Base-by-base conservation (phyloP, 208 protist genomes). In the Phytomonas francai region DNA sequence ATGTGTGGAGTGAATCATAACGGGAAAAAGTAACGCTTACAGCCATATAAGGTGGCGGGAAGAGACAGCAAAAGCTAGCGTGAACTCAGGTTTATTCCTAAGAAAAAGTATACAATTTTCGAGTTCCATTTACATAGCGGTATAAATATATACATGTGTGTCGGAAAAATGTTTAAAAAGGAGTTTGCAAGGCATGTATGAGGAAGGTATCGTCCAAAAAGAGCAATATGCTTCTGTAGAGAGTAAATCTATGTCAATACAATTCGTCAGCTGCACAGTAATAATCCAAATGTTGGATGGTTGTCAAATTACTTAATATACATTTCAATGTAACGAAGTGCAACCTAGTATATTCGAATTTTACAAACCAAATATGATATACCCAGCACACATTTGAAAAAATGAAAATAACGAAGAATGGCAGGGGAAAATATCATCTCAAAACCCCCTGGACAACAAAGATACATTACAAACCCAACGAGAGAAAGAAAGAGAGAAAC, bases 201-300 rank as follows among this genome's bases (percentile, higher is more conserved):
- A 65, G 54, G 9, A 42, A 42, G 16, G 1, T 31, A 31, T 70
- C 30, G 2, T 71, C 33, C 33, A 22, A 33, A 19, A 42, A 56
- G n/a, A 33, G 22, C 65, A 7, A 3, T 76, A 59, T 36, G 32
- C 69, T 68, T 58, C 33, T 59, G 45, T 51, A 9, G 49, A 61
- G 36, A 58, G 45, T 58, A 34, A n/a, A 29, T 22, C 14, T 22
- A 70, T 68, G 31, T 67, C 14, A 69, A 61, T 61, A 22, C 14
- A 14, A 58, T 39, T 63, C 12, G 22, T 65, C 32, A 70, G 65
- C 62, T 34, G 14, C n/a, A 39, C 32, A 28, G 2, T 19, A 70
- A 25, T 51, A 63, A 63, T 63, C 54, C 0, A 29, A 64, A 62
- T 29, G 14, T 64, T 51, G 28, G 22, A 16, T 3, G 22, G 25